Base-by-base conservation (phyloP, 345 rosid genomes). In the Eucalyptus shirleyi region DNA sequence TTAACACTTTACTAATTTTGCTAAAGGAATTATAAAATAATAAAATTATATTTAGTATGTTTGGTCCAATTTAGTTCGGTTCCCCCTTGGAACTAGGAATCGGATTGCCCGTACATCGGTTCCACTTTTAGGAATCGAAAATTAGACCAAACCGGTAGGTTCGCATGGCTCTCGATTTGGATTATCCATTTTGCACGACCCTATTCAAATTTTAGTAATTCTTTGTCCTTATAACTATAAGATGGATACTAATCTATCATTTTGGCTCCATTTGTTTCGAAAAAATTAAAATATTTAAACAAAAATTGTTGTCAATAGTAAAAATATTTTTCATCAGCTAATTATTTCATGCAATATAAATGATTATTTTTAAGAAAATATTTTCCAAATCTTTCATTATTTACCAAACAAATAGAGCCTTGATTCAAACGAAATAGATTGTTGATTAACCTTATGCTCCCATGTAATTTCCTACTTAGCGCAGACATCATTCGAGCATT, bases 31-130 rank as follows among this genome's bases (percentile, higher is more conserved):
- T 1, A 53, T 53, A 53, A 50, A 51, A 18, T 51, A 18, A 51
- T 3, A 53, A 53, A 53, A 3, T 1, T 19, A 19, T 19, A 53
- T 53, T 8, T 19, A 53, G 11, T 53, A 19, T 53, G 59, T 0
- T 1, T 0, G 0, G 5, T 53, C 59, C 0, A 53, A 0, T 53
- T 1, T 53, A 19, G 24, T 53, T 19, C 0, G 11, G 0, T 53
- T 53, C 5, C 59, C 2, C 1, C 24, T 53, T 53, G 5, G 10
- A 53, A 53, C 0, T 0, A 0, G 0, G 10, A 19, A 53, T 0
- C 0, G 0, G 0, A 19, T 53, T 0, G 0, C 56, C 0, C 0
- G 0, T 0, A 53, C 2, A 19, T 53, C 0, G 11, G 0, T 0
- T 4, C 0, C 24, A 53, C 24, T 53, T 53, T 53, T 53, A 8